Evolutionary conservation across 768 basidiomycete genomes (phyloP), one percentile per base, ranked within the genome.

Genomic region (Kwoniella pini): DNA sequence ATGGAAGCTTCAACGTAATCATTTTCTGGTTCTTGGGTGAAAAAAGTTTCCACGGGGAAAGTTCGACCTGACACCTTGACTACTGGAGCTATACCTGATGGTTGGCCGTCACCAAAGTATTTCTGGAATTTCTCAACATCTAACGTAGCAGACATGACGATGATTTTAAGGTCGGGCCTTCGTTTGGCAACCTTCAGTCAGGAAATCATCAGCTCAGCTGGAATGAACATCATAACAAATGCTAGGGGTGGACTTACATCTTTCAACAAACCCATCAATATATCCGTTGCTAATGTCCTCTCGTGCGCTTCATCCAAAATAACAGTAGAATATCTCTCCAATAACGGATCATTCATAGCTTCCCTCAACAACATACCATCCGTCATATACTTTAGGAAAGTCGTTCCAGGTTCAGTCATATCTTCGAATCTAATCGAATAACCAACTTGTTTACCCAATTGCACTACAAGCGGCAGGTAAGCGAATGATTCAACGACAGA

Each of bases 281-380:
- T 94, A 80, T 99, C 96, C 30, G 95, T 98, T 0, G 96, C 91
- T 39, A 97, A 84, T 0, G 96, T 98, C 63, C 95, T 88, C 81
- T 99, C 96, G 81, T 99, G 96, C 4, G 92, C 96, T 81, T 99
- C 96, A 77, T 99, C 96, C 57, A 98, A 85, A 71, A 99, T 98
- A 80, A 99, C 93, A 21, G 95, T 97, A 19, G 91, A 95, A 78
- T 99, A 99, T 3, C 93, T 86, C 26, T 84, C 82, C 38, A 98
- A 84, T 19, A 85, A 83, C 9, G 91, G 89, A 79, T 98, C 95
- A 79, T 94, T 91, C 94, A 97, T 99, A 4, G 92, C 93, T 81
- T 96, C 93, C 19, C 93, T 87, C n/a, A 95, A 85, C n/a, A 82
- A 76, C 93, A 97, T 96, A 84, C 95, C 96, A 70, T 99, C 96